These are phyloP conservation scores for Casuarina equisetifolia DNA, from an alignment of 306 rosid genomes.

Conservation along the genomic window DNA sequence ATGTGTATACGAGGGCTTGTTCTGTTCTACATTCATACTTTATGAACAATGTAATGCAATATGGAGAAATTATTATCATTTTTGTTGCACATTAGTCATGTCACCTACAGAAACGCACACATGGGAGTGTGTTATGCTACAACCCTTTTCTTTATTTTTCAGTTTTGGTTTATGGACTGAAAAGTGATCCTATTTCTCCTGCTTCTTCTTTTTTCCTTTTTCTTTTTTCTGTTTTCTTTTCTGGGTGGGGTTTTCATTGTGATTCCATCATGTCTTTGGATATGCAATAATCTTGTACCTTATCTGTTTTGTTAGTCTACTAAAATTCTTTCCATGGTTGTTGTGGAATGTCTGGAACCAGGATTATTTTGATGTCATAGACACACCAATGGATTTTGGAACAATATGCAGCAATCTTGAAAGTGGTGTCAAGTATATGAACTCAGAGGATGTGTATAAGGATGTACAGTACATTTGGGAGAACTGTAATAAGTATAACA, in stretches of 20 bases:
- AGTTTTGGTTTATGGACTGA: conserved; percentile 9
- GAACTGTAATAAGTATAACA: conserved; percentile 89
- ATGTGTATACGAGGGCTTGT: not conserved
- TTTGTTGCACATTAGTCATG: conserved; percentile 8
- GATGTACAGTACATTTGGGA: conserved; percentile 92
- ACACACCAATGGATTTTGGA: conserved; percentile 98
- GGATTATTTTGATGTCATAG: conserved; percentile 98
- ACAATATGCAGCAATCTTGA: conserved; percentile 84
- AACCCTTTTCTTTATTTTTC: conserved; percentile 14
- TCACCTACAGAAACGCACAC: not conserved
- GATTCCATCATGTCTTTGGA: not conserved
- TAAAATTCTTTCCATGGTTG: not conserved
- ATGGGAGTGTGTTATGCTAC: conserved; percentile 21
- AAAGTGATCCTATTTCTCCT: not conserved
- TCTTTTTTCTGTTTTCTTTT: not conserved
- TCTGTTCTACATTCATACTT: not conserved
- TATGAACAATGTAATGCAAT: not conserved
- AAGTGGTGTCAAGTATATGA: conserved; percentile 63
- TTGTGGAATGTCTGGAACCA: conserved; percentile 43
- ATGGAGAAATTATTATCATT: conserved; percentile 11
- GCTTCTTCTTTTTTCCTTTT: too few species aligned
- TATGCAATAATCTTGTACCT: not conserved
- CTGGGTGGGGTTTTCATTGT: not conserved
- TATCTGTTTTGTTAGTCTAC: conserved; percentile 6
- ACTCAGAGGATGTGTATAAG: conserved; percentile 78